Conservation (phyloP, 2,329 filamentous ascomycete genomes). For the Aspergillus vadensis region DNA sequence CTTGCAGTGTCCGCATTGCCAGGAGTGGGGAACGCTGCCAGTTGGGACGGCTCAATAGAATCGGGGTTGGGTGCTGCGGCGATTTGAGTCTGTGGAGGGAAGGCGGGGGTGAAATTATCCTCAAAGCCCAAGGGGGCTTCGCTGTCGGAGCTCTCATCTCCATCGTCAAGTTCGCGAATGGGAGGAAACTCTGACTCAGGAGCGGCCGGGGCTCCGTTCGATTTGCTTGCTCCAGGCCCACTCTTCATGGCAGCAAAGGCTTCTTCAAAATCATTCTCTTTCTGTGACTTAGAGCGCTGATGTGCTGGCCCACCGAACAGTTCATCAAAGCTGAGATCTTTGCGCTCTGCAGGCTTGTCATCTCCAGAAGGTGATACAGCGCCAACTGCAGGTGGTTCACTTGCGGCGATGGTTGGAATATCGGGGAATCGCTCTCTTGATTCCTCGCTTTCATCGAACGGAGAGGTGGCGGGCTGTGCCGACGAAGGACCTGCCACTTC, state of each 20-base stretch:
- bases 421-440: conserved; percentile 26
- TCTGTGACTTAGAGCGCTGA: conserved; percentile 48
- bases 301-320: conserved; percentile 48
- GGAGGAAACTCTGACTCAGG: conserved; percentile 78
- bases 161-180: conserved; percentile 79
- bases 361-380: conserved; percentile 50
- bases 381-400: conserved; percentile 31
- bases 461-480: conserved; percentile 26
- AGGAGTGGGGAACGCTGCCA: conserved; percentile 42
- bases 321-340: conserved; percentile 49
- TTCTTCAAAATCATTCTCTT: conserved; percentile 51
- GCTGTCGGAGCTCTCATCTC: conserved; percentile 73
- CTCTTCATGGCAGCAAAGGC: conserved; percentile 52
- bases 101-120: conserved; percentile 80
- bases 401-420: conserved; percentile 14
- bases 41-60: conserved; percentile 41
- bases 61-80: conserved; percentile 31
- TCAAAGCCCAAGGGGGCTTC: conserved; percentile 73
- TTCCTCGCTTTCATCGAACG: conserved; percentile 37
- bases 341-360: conserved; percentile 27
- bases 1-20: conserved; percentile 41
- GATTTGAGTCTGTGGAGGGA: conserved; percentile 38
- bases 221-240: conserved; percentile 48
- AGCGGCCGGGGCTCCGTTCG: conserved; percentile 31
- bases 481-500: conserved; percentile 36